phyloP scores from a whole-genome alignment of 2,329 filamentous ascomycete species.

The Trichoderma afroharzianum region DNA sequence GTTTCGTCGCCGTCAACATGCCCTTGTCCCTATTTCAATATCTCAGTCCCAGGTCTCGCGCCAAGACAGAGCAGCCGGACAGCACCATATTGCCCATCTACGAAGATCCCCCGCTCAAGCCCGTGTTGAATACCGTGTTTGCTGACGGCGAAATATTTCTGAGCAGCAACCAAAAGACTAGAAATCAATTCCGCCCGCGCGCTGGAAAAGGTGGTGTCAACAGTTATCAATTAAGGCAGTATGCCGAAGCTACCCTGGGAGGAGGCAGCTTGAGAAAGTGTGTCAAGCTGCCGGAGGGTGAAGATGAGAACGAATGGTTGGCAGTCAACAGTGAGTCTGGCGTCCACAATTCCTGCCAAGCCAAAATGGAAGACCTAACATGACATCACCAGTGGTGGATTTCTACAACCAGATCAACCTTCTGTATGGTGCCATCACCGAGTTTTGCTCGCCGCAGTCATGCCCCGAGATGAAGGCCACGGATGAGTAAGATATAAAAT shows the following conservation, averaged over 20 bases:
- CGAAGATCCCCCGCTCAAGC: constrained; percentile 27
- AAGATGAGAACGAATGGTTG: constrained; percentile 97
- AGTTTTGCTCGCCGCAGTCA: constrained; percentile 95
- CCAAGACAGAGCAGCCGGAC: constrained; percentile 30
- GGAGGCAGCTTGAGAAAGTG: constrained; percentile 94
- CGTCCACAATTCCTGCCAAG: too few relatives aligned
- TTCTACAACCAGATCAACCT: constrained; percentile 99
- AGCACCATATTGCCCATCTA: constrained; percentile 32
- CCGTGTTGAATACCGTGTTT: constrained; percentile 21
- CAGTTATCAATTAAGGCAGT: constrained; percentile 91
- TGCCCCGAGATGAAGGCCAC: constrained; percentile 99
- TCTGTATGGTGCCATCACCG: constrained; percentile 96
- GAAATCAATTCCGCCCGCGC: constrained; percentile 88
- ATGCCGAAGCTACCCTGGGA: constrained; percentile 94
- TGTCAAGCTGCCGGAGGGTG: constrained; percentile 93
- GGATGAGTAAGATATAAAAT: constrained; percentile 68
- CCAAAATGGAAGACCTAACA: background rate
- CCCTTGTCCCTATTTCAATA: constrained; percentile 29
- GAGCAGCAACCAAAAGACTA: constrained; percentile 76
- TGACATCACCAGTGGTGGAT: constrained; percentile 71
- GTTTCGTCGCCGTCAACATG: constrained; percentile 22
- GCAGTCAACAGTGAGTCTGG: constrained; percentile 82
- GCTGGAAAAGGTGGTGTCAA: constrained; percentile 82
- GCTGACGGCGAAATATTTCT: constrained; percentile 29
- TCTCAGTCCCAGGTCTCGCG: constrained; percentile 32